A percentile compares a stretch with the other conserved stretches of the same genome.
These are phyloP conservation scores for Aspergillus hiratsukae DNA, from an alignment of 2,329 filamentous ascomycete genomes.

Conservation along the genomic window DNA sequence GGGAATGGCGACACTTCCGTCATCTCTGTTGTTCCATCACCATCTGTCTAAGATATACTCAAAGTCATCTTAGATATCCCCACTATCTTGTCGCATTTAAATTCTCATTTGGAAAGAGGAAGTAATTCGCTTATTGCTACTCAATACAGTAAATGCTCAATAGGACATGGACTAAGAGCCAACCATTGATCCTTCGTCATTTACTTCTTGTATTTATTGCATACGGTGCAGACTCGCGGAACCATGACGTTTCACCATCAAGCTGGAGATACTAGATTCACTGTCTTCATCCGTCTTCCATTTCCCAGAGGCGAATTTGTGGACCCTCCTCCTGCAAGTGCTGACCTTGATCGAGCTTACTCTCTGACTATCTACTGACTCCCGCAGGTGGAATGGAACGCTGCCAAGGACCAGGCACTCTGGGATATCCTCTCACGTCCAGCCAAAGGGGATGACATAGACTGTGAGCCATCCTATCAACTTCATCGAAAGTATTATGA, in stretches of 20 bases:
- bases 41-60: not conserved
- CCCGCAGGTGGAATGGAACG: conserved; percentile 77
- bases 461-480: conserved; percentile 58
- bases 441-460: conserved; percentile 72
- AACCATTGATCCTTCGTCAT: not conserved
- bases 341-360: not conserved
- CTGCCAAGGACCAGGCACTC: conserved; percentile 76
- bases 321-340: conserved; percentile 75
- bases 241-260: conserved; percentile 14
- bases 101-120: not conserved
- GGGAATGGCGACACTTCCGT: conserved; percentile 1
- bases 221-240: not conserved
- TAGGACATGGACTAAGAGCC: not conserved
- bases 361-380: conserved; percentile 13
- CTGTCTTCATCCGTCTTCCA: conserved; percentile 83
- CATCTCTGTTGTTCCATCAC: not conserved
- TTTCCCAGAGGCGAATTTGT: conserved; percentile 82
- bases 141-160: not conserved
- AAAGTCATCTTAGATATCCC: not conserved
- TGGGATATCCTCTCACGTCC: conserved; percentile 87
- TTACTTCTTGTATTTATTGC: not conserved
- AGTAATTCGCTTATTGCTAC: not conserved
- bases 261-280: conserved; percentile 42
- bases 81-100: not conserved
- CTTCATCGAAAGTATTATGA: conserved; percentile 5